These are phyloP conservation scores for Cutaneotrichosporon dermatis DNA, from an alignment of 1,284 basidiomycete species.

Conservation along the genomic window DNA sequence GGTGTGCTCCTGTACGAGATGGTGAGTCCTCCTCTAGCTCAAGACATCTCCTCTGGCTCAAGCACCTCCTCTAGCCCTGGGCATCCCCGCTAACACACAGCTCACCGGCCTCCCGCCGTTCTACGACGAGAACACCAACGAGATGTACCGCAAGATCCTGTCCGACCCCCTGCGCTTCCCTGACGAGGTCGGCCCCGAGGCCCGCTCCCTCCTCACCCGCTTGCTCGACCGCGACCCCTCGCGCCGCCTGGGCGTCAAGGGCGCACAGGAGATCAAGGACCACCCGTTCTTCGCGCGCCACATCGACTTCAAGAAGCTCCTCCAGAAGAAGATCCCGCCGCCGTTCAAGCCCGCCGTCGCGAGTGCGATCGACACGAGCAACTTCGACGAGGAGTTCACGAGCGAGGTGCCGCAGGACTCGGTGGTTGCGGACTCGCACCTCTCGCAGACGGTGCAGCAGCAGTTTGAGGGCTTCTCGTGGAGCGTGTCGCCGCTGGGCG, in stretches of 20 bases:
- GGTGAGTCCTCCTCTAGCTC: conserved; percentile 54
- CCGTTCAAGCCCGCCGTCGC: conserved; percentile 96
- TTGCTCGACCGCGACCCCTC: conserved; percentile 85
- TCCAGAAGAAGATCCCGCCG: conserved; percentile 94
- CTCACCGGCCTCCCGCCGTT: conserved; percentile 94
- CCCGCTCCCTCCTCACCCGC: conserved; percentile 78
- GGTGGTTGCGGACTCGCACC: conserved; percentile 83
- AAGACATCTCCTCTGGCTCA: too few species aligned
- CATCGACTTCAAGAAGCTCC: conserved; percentile 85
- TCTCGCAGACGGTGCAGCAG: conserved; percentile 90
- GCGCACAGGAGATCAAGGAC: conserved; percentile 92
- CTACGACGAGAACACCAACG: conserved; percentile 97
- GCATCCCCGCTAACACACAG: conserved; percentile 20
- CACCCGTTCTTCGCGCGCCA: conserved; percentile 95
- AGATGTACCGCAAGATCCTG: conserved; percentile 96
- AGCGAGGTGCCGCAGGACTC: conserved; percentile 88
- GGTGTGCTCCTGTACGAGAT: conserved; percentile 98
- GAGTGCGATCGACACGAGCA: conserved; percentile 57
- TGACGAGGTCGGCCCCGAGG: conserved; percentile 81
- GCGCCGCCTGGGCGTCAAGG: conserved; percentile 79
- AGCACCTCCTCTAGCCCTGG: too few species aligned
- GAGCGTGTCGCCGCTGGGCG: conserved; percentile 49
- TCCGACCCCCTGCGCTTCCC: conserved; percentile 92
- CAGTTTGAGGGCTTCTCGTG: conserved; percentile 62
- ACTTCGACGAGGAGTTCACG: conserved; percentile 94